Conservation (phyloP, 179 eudicot species). For the Drosera spatulata region DNA sequence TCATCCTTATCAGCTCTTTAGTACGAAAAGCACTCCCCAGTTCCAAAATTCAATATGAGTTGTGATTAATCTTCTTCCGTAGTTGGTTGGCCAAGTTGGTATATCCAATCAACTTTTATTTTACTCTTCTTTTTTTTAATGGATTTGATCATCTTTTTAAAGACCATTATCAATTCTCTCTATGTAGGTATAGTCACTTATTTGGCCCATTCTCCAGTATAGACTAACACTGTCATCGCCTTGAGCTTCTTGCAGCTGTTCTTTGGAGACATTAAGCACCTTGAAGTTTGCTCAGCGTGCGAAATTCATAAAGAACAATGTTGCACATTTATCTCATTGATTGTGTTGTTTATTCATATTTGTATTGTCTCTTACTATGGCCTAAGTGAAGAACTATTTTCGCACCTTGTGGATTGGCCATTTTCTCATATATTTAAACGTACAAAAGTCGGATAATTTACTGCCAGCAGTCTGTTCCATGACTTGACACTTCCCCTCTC, state of each 20-base stretch:
- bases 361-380: background rate
- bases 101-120: background rate
- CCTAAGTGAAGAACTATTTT: background rate
- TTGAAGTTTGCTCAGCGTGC: constrained; percentile 99
- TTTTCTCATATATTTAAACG: background rate
- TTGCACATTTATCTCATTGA: constrained; percentile 3
- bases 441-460: background rate
- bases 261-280: constrained; percentile 93
- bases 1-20: background rate
- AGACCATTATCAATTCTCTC: no score
- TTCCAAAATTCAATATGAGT: no score
- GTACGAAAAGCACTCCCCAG: no score
- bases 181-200: no score
- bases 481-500: background rate
- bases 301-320: constrained; percentile 91
- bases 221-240: background rate
- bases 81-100: background rate
- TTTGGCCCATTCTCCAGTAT: no score
- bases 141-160: background rate
- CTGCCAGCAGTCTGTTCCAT: background rate
- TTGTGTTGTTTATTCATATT: background rate
- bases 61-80: background rate
- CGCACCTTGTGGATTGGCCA: background rate
- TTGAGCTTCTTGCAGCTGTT: constrained; percentile 50
- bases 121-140: constrained; percentile 5